These are phyloP conservation scores for Decorospora gaudefroyi DNA, from an alignment of 2,329 filamentous ascomycete genomes.

Conservation along the genomic window DNA sequence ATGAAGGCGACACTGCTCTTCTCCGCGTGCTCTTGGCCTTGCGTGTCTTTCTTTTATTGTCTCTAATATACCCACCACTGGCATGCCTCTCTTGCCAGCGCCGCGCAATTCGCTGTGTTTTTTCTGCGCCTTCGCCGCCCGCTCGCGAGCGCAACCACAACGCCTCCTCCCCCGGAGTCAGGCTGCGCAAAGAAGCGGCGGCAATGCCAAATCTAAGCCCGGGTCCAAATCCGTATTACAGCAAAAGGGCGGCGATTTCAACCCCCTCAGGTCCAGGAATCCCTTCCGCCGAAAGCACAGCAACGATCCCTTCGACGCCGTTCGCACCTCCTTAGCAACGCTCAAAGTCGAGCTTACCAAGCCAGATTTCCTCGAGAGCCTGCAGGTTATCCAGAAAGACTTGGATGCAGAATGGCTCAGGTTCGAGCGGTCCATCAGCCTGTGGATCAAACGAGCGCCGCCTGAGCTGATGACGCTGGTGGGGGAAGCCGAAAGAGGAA, in stretches of 20 bases:
- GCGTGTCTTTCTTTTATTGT: not conserved
- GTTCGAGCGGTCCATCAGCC: constrained; percentile 29
- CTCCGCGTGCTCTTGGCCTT: constrained; percentile 2
- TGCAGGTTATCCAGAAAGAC: constrained; percentile 28
- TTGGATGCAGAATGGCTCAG: constrained; percentile 37
- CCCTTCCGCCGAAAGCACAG: not conserved
- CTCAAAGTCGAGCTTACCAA: constrained; percentile 23
- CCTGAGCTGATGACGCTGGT: constrained; percentile 25
- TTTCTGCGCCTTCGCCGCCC: constrained; percentile 47
- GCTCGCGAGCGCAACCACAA: constrained; percentile 22
- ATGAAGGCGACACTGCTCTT: not conserved
- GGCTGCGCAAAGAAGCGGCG: constrained; percentile 23
- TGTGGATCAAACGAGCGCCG: constrained; percentile 28
- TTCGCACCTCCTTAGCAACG: constrained; percentile 19
- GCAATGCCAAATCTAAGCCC: no score
- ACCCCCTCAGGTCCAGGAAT: constrained; percentile 1
- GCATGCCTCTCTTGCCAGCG: constrained; percentile 36
- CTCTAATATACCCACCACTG: constrained; percentile 5
- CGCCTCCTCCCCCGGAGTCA: constrained; percentile 39
- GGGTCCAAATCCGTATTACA: not conserved
- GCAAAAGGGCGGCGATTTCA: not conserved
- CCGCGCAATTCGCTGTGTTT: constrained; percentile 47
- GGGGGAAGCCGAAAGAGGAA: constrained; percentile 17
- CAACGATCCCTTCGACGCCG: not conserved
- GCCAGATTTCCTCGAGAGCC: constrained; percentile 31